These are phyloP conservation scores for Nicotiana otophora DNA, from an alignment of 257 asterid species.

Conservation along the genomic window DNA sequence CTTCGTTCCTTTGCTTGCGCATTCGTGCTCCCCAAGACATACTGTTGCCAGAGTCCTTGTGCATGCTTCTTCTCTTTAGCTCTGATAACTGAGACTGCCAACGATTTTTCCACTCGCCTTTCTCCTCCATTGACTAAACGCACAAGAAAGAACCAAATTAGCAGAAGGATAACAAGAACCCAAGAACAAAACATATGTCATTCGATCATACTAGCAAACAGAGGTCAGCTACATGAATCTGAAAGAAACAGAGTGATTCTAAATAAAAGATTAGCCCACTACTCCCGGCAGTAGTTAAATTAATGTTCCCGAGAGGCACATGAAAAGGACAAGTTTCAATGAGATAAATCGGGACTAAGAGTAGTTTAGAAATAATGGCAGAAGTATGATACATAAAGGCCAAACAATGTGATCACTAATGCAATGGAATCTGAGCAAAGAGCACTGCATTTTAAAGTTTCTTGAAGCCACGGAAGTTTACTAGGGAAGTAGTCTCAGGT, in stretches of 20 bases:
- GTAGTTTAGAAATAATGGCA: background rate
- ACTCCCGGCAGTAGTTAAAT: background rate
- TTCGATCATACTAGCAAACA: background rate
- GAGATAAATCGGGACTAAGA: background rate
- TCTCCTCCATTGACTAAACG: constrained; percentile 50
- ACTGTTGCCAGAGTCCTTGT: constrained; percentile 32
- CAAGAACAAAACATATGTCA: background rate
- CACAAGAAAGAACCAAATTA: constrained; percentile 6
- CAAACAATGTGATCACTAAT: background rate
- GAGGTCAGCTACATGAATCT: background rate
- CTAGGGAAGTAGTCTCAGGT: background rate
- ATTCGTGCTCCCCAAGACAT: constrained; percentile 82
- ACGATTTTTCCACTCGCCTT: constrained; percentile 56
- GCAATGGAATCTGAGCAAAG: background rate
- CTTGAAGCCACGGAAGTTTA: background rate
- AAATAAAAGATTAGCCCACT: background rate
- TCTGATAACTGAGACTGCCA: constrained; percentile 79
- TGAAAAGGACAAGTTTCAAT: background rate
- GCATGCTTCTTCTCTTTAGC: constrained; percentile 53
- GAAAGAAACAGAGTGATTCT: background rate
- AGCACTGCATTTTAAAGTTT: background rate
- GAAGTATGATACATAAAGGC: background rate
- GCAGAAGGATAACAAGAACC: background rate
- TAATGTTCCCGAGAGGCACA: background rate
- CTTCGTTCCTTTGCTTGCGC: constrained; percentile 53